Percentiles rank a stretch among this genome's conserved stretches.
These are phyloP conservation scores for Yamadazyma akitaensis DNA, from an alignment of 805 yeast genomes.

Conservation along the genomic window DNA sequence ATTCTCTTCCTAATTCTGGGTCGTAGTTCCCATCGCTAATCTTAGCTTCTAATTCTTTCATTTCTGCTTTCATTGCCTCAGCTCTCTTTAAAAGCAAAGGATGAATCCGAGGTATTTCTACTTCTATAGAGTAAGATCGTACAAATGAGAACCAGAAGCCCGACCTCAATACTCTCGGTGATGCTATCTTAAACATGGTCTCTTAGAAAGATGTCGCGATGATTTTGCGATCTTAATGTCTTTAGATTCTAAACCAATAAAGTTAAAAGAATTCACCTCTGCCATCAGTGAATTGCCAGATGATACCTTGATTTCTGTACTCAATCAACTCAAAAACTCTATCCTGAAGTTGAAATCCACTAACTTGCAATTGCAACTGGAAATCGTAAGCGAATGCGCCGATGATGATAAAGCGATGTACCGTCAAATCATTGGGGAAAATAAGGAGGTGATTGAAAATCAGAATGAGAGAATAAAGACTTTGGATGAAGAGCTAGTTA, in stretches of 20 bases:
- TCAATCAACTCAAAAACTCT: constrained; percentile 32
- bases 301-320: constrained; percentile 21
- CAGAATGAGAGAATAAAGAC: constrained; percentile 46
- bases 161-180: neutral
- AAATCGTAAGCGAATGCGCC: constrained; percentile 26
- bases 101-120: constrained; percentile 27
- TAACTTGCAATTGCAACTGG: constrained; percentile 44
- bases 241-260: constrained; percentile 21
- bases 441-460: constrained; percentile 49
- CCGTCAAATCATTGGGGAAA: constrained; percentile 55
- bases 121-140: neutral
- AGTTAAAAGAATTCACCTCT: constrained; percentile 41
- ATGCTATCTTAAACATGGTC: neutral
- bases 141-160: neutral
- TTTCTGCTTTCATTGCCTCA: constrained; percentile 27
- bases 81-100: constrained; percentile 40
- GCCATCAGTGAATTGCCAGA: constrained; percentile 55
- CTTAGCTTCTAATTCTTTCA: constrained; percentile 23
- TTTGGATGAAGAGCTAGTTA: constrained; percentile 45
- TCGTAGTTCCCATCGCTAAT: constrained; percentile 31
- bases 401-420: constrained; percentile 48
- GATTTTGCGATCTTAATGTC: constrained; percentile 18
- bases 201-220: neutral
- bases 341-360: constrained; percentile 49
- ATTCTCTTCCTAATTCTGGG: constrained; percentile 30